phyloP scores from a whole-genome alignment of 106 monocot genomes.

The Amphibolis antarctica region DNA sequence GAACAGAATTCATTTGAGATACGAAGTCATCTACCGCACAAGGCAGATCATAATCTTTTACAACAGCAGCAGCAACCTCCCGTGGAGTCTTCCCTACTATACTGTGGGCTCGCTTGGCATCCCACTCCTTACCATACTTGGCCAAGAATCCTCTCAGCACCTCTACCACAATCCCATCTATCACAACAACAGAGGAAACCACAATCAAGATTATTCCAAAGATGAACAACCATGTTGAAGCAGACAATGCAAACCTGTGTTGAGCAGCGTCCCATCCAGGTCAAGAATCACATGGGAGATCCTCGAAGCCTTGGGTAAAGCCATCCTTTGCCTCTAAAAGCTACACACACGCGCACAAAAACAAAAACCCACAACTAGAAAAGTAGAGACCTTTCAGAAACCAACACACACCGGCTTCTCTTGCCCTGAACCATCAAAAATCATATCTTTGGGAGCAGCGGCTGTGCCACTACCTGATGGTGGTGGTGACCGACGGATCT shows the following conservation, averaged over 20 bases:
- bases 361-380: too few species aligned
- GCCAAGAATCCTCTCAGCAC: slow-evolving; percentile 48
- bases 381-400: too few species aligned
- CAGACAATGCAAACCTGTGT: slow-evolving; percentile 42
- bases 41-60: slow-evolving; percentile 72
- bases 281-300: slow-evolving; percentile 59
- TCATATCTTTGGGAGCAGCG: too few species aligned
- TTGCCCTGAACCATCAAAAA: too few species aligned
- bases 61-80: slow-evolving; percentile 55
- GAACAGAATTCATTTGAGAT: slow-evolving; percentile 47
- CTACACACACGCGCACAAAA: too few species aligned
- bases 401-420: too few species aligned
- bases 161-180: slow-evolving; percentile 76
- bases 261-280: slow-evolving; percentile 82
- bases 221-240: neutral
- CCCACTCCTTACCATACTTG: slow-evolving; percentile 76
- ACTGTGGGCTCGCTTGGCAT: slow-evolving; percentile 35
- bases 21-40: slow-evolving; percentile 61
- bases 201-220: neutral
- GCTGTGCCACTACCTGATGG: too few species aligned
- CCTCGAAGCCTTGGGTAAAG: neutral
- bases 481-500: too few species aligned
- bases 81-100: slow-evolving; percentile 72
- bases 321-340: neutral
- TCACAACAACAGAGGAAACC: neutral